Evolutionary conservation across 192 early-diverging fungal genomes (phyloP).

Genomic region (Lobosporangium transversale): DNA sequence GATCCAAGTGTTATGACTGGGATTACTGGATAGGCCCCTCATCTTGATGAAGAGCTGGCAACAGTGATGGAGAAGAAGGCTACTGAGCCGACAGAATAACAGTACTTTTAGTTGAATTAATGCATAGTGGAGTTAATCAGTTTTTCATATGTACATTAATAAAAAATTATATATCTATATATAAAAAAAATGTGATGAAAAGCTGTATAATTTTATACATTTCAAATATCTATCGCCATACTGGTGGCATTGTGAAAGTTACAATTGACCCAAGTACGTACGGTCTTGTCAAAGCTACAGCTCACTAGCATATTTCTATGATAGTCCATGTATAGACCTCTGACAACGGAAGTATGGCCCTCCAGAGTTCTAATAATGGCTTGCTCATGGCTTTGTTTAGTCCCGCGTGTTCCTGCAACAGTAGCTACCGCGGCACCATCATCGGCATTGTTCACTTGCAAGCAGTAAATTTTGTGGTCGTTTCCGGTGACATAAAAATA

Average conservation of each 20-base stretch:
- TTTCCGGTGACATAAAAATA: slow-evolving; percentile 72
- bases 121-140: too few relatives aligned
- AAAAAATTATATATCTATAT: not conserved
- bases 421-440: not conserved
- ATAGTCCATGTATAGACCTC: slow-evolving; percentile 62
- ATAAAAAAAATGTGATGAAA: not conserved
- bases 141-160: too few relatives aligned
- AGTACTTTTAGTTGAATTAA: too few relatives aligned
- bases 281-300: slow-evolving; percentile 69
- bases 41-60: too few relatives aligned
- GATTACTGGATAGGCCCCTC: too few relatives aligned
- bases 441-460: slow-evolving; percentile 49
- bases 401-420: slow-evolving; percentile 11
- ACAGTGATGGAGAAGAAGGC: too few relatives aligned
- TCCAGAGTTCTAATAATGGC: slow-evolving; percentile 57
- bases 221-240: not conserved
- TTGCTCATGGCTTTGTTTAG: too few relatives aligned
- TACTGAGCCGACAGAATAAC: too few relatives aligned
- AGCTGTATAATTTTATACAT: not conserved
- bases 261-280: slow-evolving; percentile 59
- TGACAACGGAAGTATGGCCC: slow-evolving; percentile 68
- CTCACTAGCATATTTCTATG: slow-evolving; percentile 58
- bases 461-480: slow-evolving; percentile 66
- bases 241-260: not conserved
- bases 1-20: too few relatives aligned